phyloP scores from a whole-genome alignment of 371 early-diverging fungal species.

The Syncephalastrum racemosum region DNA sequence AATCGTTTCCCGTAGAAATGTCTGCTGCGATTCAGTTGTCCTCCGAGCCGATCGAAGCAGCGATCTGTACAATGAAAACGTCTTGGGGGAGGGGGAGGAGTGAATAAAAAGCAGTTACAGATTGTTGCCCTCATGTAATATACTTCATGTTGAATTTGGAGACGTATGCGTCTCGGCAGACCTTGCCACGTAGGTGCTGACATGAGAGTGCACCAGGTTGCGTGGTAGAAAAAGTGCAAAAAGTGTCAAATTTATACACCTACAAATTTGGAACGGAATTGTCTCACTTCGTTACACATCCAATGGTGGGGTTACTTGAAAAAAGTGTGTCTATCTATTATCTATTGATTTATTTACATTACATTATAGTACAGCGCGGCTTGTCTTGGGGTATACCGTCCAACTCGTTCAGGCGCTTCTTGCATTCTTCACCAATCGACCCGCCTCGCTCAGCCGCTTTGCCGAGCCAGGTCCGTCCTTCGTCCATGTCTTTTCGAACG shows the following conservation, averaged over 20 bases:
- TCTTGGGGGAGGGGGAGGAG: neutral
- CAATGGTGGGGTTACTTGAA: no score
- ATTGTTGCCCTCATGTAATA: no score
- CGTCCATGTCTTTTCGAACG: slow-evolving; percentile 32
- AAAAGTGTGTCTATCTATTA: no score
- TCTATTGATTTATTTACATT: slow-evolving; percentile 9
- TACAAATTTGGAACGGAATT: no score
- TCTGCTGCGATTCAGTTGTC: slow-evolving; percentile 3
- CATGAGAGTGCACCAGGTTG: no score
- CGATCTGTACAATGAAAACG: slow-evolving; percentile 9
- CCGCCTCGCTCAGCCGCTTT: slow-evolving; percentile 38
- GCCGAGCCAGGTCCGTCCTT: slow-evolving; percentile 32
- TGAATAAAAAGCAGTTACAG: neutral
- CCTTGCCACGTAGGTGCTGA: no score
- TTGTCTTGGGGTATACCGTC: slow-evolving; percentile 21
- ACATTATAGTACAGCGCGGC: slow-evolving; percentile 41
- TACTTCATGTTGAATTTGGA: no score
- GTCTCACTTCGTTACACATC: no score
- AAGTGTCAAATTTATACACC: no score
- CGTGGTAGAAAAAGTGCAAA: no score
- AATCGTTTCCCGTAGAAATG: slow-evolving; percentile 15
- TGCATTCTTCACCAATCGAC: slow-evolving; percentile 45
- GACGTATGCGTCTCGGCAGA: no score
- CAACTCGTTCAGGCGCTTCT: slow-evolving; percentile 30
- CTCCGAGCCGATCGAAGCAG: slow-evolving; percentile 7